Conservation (phyloP, 78 protist species). For the Chrysochromulina tobinii region DNA sequence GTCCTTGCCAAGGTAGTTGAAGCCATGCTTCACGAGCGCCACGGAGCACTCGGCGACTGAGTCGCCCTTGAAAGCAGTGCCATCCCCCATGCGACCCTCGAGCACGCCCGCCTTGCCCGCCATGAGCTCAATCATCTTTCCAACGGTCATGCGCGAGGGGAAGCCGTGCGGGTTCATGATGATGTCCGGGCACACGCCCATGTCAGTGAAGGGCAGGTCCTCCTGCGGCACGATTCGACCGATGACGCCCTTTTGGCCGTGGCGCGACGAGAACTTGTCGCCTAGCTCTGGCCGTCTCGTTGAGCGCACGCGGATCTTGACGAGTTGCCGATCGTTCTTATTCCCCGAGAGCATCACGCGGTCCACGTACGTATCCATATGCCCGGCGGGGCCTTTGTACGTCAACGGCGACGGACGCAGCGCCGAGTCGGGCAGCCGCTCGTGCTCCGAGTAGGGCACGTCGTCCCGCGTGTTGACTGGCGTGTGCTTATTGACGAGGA, state of each 20-base stretch:
- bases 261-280: constrained; percentile 98
- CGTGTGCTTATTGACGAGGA: constrained; percentile 76
- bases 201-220: constrained; percentile 97
- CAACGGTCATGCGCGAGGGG: constrained; percentile 94
- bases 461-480: constrained; percentile 47
- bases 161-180: constrained; percentile 99
- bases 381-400: constrained; percentile 58
- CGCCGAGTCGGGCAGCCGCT: not conserved
- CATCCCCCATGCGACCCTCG: constrained; percentile 23
- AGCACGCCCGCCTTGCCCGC: constrained; percentile 88
- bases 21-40: constrained; percentile 87
- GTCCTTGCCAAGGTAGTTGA: constrained; percentile 96
- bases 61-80: constrained; percentile 93
- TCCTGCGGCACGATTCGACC: constrained; percentile 40
- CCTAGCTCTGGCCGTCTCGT: constrained; percentile 97
- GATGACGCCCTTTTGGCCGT: constrained; percentile 98
- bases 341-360: constrained; percentile 79
- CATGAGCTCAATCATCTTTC: constrained; percentile 96
- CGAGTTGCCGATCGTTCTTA: constrained; percentile 66
- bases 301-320: constrained; percentile 82
- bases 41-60: constrained; percentile 74
- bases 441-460: not conserved
- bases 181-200: constrained; percentile 98
- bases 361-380: constrained; percentile 12
- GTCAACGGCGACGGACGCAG: constrained; percentile 34